Conservation (phyloP, 345 rosid species). For the Eutrema heterophyllum region DNA sequence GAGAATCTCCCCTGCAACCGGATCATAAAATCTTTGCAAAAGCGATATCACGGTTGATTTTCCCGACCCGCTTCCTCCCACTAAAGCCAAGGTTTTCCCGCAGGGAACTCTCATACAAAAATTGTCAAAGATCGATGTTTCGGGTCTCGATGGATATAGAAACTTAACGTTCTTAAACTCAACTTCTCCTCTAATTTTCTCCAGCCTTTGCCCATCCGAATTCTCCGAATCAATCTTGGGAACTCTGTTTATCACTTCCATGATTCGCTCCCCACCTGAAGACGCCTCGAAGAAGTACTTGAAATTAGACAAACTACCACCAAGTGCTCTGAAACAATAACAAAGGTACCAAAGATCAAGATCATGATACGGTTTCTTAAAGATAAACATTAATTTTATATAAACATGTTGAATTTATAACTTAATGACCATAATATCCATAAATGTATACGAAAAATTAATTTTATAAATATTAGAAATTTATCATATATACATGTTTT, state of each 20-base stretch:
- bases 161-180: constrained; percentile 59
- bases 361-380: neutral
- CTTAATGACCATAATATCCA: no score
- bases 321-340: constrained; percentile 45
- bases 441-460: no score
- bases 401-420: no score
- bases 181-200: constrained; percentile 49
- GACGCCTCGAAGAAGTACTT: constrained; percentile 68
- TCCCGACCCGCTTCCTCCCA: constrained; percentile 89
- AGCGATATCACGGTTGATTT: constrained; percentile 84
- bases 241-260: constrained; percentile 59
- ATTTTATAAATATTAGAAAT: no score
- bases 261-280: constrained; percentile 57
- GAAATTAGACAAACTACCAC: constrained; percentile 61
- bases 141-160: constrained; percentile 77
- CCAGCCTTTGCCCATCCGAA: constrained; percentile 44
- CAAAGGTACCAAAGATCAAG: neutral
- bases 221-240: constrained; percentile 69
- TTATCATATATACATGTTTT: no score
- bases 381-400: neutral
- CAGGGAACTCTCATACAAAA: constrained; percentile 60
- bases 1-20: constrained; percentile 57
- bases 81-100: constrained; percentile 73
- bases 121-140: constrained; percentile 43
- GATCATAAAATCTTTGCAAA: constrained; percentile 79